Base-by-base conservation (phyloP, 176 grass and related monocot species). In the Areca catechu region DNA sequence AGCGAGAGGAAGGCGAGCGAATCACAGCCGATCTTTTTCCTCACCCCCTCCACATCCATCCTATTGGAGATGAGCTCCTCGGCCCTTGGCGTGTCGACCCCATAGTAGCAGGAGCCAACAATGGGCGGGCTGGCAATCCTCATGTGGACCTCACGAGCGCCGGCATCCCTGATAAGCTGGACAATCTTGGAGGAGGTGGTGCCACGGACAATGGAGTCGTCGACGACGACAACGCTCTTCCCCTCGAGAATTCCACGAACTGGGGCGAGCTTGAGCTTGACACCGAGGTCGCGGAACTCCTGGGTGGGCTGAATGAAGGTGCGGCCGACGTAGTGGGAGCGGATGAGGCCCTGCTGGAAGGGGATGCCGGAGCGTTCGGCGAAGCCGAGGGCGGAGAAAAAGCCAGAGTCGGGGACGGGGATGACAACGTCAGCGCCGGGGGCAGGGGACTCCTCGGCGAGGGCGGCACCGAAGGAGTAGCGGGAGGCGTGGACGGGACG, bases 171-270 rank as follows among this genome's bases (percentile, higher is more conserved):
- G 65, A 98, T 71, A 29, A 98, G 70, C 21, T 70, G 78, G 24
- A 98, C 81, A 15, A 98, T 98, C 81, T 98, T 98, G 55, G 87
- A 83, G 3, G 94, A 98, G 15, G 94, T 98, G 58, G 94, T 98
- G 54, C 94, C 94, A 3, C 94, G 84, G 19, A 98, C 94, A 21
- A 98, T 78, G 0, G 94, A 98, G 56, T 98, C 94, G 28, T 98
- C 94, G 6, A 98, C 70, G 2, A 98, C 94, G 4, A 98, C 88
- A 54, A 98, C 94, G 61, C 87, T 88, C 73, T 89, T 86, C 16
- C 94, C 94, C 5, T 56, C 63, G 56, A 98, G 78, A 57, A 98
- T 82, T 15, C 88, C 84, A 15, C 60, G 69, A 16, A 98, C 79
- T 3, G 94, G 80, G 18, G 94, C 51, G 4, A 98, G 94, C 78